Base-by-base conservation (phyloP, 139 green algal genomes). In the Chlamydomonas incerta region DNA sequence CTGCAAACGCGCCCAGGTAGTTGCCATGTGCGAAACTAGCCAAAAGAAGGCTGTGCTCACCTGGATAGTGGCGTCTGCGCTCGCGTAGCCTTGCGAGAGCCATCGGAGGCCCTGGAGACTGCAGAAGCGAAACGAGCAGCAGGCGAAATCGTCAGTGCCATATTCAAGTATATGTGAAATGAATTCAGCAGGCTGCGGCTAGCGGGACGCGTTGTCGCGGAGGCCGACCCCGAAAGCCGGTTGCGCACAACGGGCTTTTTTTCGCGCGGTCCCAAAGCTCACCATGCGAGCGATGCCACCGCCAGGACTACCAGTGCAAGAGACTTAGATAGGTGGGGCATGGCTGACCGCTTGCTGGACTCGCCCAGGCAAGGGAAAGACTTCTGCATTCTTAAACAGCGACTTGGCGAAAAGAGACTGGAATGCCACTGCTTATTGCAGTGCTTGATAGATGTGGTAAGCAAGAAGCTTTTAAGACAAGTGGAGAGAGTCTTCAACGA, bases 91-190 rank as follows among this genome's bases (percentile, higher is more conserved):
- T 50, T 66, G 34, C 0, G 46, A 75, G 33, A 85, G 58, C 81
- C 71, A 87, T n/a, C 82, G 72, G 1, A 81, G 63, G 1, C 82
- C 82, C 82, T 87, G 82, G 0, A 87, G 60, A 20, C 82, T 87
- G 82, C 46, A 41, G 14, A 52, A 23, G 55, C 55, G 11, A 24
- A 23, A 18, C 55, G 8, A 50, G 41, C 41, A 8, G 41, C 6
- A 50, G 41, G 41, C 41, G 41, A 50, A 20, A 63, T 5, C 55
- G 55, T 63, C 55, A 23, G 41, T 50, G 41, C 41, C 41, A 50
- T 50, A 8, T 50, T 50, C 41, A 5, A 50, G 41, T 8, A 50
- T 13, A 8, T 50, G 8, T 50, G 5, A 13, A 50, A 13, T 50
- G 41, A 8, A 13, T 13, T 50, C 41, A 5, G 8, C 8, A 50